A percentile compares a stretch with the other conserved stretches of the same genome.
These are phyloP conservation scores for Terfezia claveryi DNA, from an alignment of 495 filamentous ascomycete species.

Conservation along the genomic window DNA sequence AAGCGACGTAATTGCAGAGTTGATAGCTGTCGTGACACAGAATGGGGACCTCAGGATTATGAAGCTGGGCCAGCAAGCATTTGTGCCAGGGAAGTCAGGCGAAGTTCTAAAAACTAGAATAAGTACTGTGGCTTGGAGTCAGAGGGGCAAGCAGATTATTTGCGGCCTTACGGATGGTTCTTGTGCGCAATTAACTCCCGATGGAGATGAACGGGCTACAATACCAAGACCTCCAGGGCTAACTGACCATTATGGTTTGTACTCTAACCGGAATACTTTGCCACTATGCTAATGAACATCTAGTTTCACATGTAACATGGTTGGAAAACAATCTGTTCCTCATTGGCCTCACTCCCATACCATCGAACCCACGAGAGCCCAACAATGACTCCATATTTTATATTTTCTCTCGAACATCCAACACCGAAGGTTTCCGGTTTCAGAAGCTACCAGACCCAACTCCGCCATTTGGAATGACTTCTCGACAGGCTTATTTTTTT, in stretches of 20 bases:
- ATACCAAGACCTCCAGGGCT: slow-evolving; percentile 59
- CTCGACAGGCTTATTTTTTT: slow-evolving; percentile 52
- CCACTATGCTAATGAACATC: neutral
- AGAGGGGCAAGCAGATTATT: slow-evolving; percentile 74
- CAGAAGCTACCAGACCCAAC: slow-evolving; percentile 52
- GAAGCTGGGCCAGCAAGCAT: slow-evolving; percentile 44
- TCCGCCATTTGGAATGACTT: slow-evolving; percentile 41
- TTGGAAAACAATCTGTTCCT: slow-evolving; percentile 74
- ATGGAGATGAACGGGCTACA: slow-evolving; percentile 48
- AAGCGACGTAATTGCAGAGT: slow-evolving; percentile 34
- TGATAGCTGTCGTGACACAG: slow-evolving; percentile 57
- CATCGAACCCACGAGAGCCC: slow-evolving; percentile 31
- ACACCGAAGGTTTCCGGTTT: slow-evolving; percentile 34
- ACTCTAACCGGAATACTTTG: neutral
- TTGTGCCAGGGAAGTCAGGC: slow-evolving; percentile 39
- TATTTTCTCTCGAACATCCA: slow-evolving; percentile 41
- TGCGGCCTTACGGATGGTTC: slow-evolving; percentile 70
- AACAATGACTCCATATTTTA: slow-evolving; percentile 43
- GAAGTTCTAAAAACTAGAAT: slow-evolving; percentile 48
- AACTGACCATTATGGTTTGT: slow-evolving; percentile 46
- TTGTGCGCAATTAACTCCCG: slow-evolving; percentile 59
- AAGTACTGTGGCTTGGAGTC: slow-evolving; percentile 78
- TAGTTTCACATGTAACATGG: slow-evolving; percentile 75
- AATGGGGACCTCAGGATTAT: slow-evolving; percentile 67
- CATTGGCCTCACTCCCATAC: slow-evolving; percentile 44